Conservation (phyloP, 2,329 filamentous ascomycete genomes). For the Davidsoniella eucalypti region DNA sequence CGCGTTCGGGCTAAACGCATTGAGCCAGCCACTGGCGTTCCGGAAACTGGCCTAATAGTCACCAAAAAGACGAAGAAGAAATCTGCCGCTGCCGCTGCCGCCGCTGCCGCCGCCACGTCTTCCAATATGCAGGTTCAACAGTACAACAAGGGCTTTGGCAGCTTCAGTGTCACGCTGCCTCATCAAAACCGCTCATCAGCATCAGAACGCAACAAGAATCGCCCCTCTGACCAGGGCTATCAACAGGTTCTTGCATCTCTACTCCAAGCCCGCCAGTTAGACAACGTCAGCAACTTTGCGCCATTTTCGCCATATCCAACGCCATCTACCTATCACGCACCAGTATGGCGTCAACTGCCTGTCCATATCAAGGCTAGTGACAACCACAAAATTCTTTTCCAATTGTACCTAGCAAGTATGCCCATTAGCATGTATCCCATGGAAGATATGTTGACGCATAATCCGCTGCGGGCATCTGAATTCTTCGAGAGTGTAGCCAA, state of each 20-base stretch:
- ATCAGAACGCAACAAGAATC: background rate
- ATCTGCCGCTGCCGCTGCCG: background rate
- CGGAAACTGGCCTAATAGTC: background rate
- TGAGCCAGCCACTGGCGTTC: background rate
- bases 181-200: background rate
- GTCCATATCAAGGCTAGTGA: slow-evolving; percentile 8
- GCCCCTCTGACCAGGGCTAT: slow-evolving; percentile 4
- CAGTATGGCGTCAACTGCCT: slow-evolving; percentile 4
- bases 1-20: slow-evolving; percentile 1
- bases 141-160: slow-evolving; percentile 6
- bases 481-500: slow-evolving; percentile 12
- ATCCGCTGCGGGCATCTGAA: slow-evolving; percentile 9
- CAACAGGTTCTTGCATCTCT: slow-evolving; percentile 9
- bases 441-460: slow-evolving; percentile 10
- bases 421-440: slow-evolving; percentile 11
- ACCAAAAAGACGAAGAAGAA: slow-evolving; percentile 5
- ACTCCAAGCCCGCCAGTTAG: slow-evolving; percentile 6
- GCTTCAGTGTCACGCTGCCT: slow-evolving; percentile 5
- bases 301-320: slow-evolving; percentile 3
- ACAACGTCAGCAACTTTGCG: slow-evolving; percentile 1
- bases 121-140: slow-evolving; percentile 5
- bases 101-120: background rate
- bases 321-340: slow-evolving; percentile 8
- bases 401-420: slow-evolving; percentile 11
- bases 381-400: slow-evolving; percentile 10